Base-by-base conservation (phyloP, 169 alveolate species). In the Plasmodium billcollinsi region DNA sequence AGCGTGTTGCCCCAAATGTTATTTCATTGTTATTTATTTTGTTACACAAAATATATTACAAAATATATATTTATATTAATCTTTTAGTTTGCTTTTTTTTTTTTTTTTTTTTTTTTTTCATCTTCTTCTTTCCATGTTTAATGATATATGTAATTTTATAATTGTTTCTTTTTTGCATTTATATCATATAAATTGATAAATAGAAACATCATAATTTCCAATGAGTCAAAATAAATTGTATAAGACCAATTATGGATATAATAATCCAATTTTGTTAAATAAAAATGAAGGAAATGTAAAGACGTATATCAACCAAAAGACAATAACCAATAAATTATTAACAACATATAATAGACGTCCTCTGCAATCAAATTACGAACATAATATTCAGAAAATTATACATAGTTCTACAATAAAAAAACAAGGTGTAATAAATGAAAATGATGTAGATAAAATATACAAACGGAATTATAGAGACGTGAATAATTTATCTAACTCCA, bases 181-280 rank as follows among this genome's bases (percentile, higher is more conserved):
- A 6, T 39, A 39, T 39, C 9, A 39, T 39, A 39, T 39, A 73
- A 18, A 54, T 26, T 26, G 39, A 65, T 12, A 24, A 65, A 65
- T 29, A 65, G 52, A 20, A 24, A 33, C 11, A 73, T 5, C 15
- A 21, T 21, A n/a, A 73, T 18, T 33, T 11, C 26, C 39, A 26
- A 74, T 52, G 54, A 74, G 74, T 74, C 12, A 39, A 39, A 39
- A 39, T 21, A 66, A 61, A 69, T 39, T 29, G 54, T 65, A 63
- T 5, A 21, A 70, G 29, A 65, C 76, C 12, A 78, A 78, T 66
- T 59, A 65, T 56, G 89, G 67, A 59, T 78, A 78, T 63, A 70
- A 69, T 20, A 29, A 45, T 21, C 89, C 89, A n/a, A 66, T 78
- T 75, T 67, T 65, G 52, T 50, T 78, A 43, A 78, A 78, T 49